Base-by-base conservation (phyloP, 495 filamentous ascomycete species). In the Recurvomyces mirabilis region DNA sequence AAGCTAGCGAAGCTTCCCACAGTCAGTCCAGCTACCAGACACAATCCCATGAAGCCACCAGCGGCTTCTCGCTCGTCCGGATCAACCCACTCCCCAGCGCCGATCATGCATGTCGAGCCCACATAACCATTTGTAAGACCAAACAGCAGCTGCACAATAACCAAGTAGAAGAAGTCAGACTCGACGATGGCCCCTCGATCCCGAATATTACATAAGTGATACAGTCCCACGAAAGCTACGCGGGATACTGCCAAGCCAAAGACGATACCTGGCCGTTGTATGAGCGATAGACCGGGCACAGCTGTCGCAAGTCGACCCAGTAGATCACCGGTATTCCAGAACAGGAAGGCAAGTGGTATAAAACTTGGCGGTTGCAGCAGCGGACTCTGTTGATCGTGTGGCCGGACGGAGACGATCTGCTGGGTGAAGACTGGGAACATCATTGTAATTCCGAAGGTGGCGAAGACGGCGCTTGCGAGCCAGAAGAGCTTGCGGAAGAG, bases 281-380 rank as follows among this genome's bases (percentile, higher is more conserved):
- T 65, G 33, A 88, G 66, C 11, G 73, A 73, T n/a, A 78, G 57
- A 0, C 65, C 59, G 5, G 82, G 77, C 9, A 82, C 60, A 6
- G 79, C 68, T 12, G 86, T 81, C 0, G 73, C 31, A n/a, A 91
- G 66, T 1, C 93, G 72, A 0, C 89, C 89, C 7, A 71, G 22
- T 4, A 96, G 67, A 58, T 99, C 91, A 26, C 91, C 91, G 5
- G 78, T 53, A 53, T 96, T 99, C 91, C 91, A 99, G 53, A 94
- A 72, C 22, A 99, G 74, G 64, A 96, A 94, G 7, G 71, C 84
- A 3, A 95, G 68, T 1, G 91, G 88, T 38, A 95, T 86, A 63
- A 96, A 99, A 25, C 77, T 75, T 3, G 78, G 66, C 0, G 81
- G 74, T 21, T 75, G 68, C 45, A 86, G 79, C 20, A 95, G 60